Evolutionary conservation across 768 basidiomycete species (phyloP).

Genomic region (Hysterangium stoloniferum): DNA sequence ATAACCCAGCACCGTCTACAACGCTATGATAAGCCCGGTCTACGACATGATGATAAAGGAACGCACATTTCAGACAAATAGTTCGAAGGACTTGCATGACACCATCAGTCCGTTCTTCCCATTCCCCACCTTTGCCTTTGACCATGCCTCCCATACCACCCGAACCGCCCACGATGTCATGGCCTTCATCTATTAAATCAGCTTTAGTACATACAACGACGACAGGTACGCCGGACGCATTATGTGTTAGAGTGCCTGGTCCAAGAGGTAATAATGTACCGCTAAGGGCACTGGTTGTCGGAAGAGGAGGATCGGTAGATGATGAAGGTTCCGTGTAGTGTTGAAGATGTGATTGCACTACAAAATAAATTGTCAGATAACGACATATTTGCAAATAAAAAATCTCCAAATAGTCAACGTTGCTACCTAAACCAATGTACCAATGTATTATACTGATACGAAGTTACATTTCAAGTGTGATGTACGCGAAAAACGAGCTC

Average conservation of each 20-base stretch:
- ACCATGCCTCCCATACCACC: conserved; percentile 87
- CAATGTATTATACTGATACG: too few species aligned
- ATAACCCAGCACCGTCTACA: conserved; percentile 86
- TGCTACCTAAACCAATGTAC: too few species aligned
- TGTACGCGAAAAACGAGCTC: too few species aligned
- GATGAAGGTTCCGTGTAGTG: conserved; percentile 80
- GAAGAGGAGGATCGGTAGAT: conserved; percentile 40
- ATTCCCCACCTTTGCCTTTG: conserved; percentile 84
- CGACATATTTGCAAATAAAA: background rate
- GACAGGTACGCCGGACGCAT: conserved; percentile 78
- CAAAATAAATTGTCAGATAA: conserved; percentile 13
- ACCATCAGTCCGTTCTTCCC: conserved; percentile 94
- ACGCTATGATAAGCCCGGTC: background rate
- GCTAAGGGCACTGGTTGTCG: conserved; percentile 45
- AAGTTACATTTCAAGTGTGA: too few species aligned
- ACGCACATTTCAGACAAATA: conserved; percentile 86
- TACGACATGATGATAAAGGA: background rate
- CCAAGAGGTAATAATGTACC: conserved; percentile 76
- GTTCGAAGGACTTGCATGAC: conserved; percentile 93
- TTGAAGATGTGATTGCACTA: conserved; percentile 85
- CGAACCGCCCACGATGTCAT: conserved; percentile 63
- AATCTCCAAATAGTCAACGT: background rate
- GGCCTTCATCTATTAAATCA: conserved; percentile 81
- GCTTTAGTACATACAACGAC: conserved; percentile 89
- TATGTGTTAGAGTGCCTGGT: conserved; percentile 80